Conservation (phyloP, 805 yeast species). For the Kregervanrija delftensis region DNA sequence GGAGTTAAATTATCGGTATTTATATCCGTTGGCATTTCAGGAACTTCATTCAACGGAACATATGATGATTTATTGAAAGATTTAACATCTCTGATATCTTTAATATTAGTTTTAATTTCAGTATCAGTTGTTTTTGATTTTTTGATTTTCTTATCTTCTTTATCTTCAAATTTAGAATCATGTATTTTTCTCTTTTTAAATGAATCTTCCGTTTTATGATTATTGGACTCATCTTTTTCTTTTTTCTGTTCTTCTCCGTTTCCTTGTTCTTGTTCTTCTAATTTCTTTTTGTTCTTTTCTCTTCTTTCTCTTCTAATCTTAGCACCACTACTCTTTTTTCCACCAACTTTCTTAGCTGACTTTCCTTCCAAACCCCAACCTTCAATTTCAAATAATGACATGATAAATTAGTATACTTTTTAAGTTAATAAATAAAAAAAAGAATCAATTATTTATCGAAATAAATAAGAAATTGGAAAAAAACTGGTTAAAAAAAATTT, state of each 20-base stretch:
- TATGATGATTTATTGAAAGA: background rate
- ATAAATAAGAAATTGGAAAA: no score
- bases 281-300: conserved; percentile 10
- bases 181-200: background rate
- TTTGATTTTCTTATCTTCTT: conserved; percentile 5
- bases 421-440: no score
- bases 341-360: conserved; percentile 41
- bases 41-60: conserved; percentile 2
- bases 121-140: conserved; percentile 4
- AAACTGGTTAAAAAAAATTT: no score
- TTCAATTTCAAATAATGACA: conserved; percentile 72
- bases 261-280: conserved; percentile 7
- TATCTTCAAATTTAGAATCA: background rate
- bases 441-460: no score
- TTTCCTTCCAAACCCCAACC: conserved; percentile 69
- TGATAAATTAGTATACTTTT: conserved; percentile 13
- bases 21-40: conserved; percentile 18
- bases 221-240: background rate
- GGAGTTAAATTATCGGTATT: conserved; percentile 55
- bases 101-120: background rate
- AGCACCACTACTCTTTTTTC: conserved; percentile 4
- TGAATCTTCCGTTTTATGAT: background rate
- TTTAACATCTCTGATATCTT: conserved; percentile 2
- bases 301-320: conserved; percentile 18
- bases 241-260: conserved; percentile 4